Evolutionary conservation across 495 filamentous ascomycete genomes (phyloP).

Genomic region (Lepidopterella palustris): DNA sequence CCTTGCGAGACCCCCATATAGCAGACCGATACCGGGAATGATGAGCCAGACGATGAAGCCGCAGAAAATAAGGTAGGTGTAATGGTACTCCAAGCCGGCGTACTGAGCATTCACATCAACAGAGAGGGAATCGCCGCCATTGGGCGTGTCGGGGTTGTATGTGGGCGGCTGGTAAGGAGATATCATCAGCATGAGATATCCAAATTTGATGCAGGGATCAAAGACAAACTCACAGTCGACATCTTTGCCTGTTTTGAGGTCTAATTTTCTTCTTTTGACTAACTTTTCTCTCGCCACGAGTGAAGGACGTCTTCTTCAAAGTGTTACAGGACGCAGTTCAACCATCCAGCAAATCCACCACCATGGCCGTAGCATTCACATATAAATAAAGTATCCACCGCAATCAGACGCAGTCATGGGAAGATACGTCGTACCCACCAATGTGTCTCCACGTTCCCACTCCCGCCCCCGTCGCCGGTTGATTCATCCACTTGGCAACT

Average conservation of each 20-base stretch:
- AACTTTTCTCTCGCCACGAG: not conserved
- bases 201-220: not conserved
- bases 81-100: slow-evolving; percentile 46
- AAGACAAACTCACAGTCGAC: not conserved
- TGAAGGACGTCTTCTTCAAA: not conserved
- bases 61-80: slow-evolving; percentile 47
- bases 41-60: slow-evolving; percentile 53
- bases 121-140: slow-evolving; percentile 30
- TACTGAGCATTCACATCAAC: slow-evolving; percentile 48
- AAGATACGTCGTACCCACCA: not conserved
- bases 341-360: not conserved
- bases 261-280: not conserved
- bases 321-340: not conserved
- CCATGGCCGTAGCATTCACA: not conserved
- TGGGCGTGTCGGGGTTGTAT: slow-evolving; percentile 29
- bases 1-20: slow-evolving; percentile 53
- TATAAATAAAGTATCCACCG: not conserved
- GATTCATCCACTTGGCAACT: not conserved
- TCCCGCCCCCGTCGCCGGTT: not conserved
- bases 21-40: slow-evolving; percentile 52
- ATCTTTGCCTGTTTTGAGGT: not conserved
- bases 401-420: not conserved
- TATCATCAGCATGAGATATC: slow-evolving; percentile 11
- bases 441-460: not conserved
- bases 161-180: slow-evolving; percentile 30